Base-by-base conservation (phyloP, 805 yeast genomes). In the Barnettozyma siamensis region DNA sequence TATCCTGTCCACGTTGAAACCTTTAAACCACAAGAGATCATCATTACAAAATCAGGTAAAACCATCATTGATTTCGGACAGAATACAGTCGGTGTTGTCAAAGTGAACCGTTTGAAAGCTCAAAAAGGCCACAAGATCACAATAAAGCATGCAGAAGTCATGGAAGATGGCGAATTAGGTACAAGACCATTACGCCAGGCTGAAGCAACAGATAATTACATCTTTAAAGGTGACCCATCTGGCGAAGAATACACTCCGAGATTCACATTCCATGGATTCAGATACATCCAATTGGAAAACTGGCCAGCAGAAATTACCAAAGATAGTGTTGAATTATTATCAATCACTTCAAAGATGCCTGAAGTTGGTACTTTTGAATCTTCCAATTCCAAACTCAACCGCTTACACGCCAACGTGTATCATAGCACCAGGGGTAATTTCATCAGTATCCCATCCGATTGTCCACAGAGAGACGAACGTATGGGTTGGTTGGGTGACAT, bases 401-500 rank as follows among this genome's bases (percentile, higher is more conserved):
- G 44, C 32, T 34, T 47, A 15, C 41, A 47, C 21, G 26, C 43
- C 12, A 46, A 46, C 17, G 49, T 48, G 13, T 40, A 39, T 40
- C 47, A 48, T 21, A 42, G 46, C 7, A 41, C 52, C 1, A 45
- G 49, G 38, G 52, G 52, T 31, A 48, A 48, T 35, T 48, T 44
- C 30, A 28, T 47, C 7, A 43, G 47, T 7, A 44, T 48, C 18
- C 52, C 50, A 11, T 7, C 44, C 1, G 53, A 49, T 32, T 49
- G 53, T 37, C 53, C 53, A 28, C 53, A 49, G 28, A 46, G 53
- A 42, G 53, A 49, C 28, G 53, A 49, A 30, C 44, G 53, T 36
- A 46, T 49, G 50, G 53, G 53, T 8, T 49, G 53, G 53, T 35
- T 46, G 5, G 53, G 53, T 41, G 53, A 49, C 26, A 46, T 49